Base-by-base conservation (phyloP, 179 eudicot species). In the Vitellaria paradoxa region DNA sequence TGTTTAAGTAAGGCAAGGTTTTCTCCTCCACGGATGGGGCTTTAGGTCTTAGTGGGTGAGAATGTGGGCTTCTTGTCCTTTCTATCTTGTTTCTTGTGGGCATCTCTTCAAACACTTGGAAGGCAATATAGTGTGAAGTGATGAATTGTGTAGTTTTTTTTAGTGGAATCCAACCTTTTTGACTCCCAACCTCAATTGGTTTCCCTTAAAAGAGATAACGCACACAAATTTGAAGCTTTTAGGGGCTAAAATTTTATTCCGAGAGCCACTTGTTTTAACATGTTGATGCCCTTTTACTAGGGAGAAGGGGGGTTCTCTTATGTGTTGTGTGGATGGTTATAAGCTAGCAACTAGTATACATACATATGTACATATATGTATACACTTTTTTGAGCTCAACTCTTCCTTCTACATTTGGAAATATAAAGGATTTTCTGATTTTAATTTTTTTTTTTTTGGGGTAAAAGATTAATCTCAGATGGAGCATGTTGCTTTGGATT, bases 111-210 rank as follows among this genome's bases (percentile, higher is more conserved):
- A 2, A 72, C 65, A 55, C 49, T 17, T 30, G 46, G 30, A 72
- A 72, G 61, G 50, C 47, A 40, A 72, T 9, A 17, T 68, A 64
- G 7, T 7, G 76, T 40, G 70, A 37, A 66, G 70, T 40, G 66
- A 37, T 37, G 65, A 40, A 10, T 10, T 2, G 56, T 65, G 50
- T 30, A 20, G 21, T 12, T 13, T 20, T 53, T 23, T 49, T 18
- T 26, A 76, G 72, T 76, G 78, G 72, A 76, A 66, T 52, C 30
- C 42, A 2, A 65, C 21, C 53, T 53, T 76, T 55, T 76, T 65
- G 50, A 76, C 78, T 10, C 62, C 10, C 3, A 13, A 53, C 50
- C 72, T 45, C 60, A 20, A 65, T 76, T 52, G 70, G 72, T 72
- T 42, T 23, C n/a, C 47, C 55, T 24, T 75, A 14, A 6, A 62